Evolutionary conservation across 345 rosid species (phyloP).

Genomic region (Eutrema japonicum): DNA sequence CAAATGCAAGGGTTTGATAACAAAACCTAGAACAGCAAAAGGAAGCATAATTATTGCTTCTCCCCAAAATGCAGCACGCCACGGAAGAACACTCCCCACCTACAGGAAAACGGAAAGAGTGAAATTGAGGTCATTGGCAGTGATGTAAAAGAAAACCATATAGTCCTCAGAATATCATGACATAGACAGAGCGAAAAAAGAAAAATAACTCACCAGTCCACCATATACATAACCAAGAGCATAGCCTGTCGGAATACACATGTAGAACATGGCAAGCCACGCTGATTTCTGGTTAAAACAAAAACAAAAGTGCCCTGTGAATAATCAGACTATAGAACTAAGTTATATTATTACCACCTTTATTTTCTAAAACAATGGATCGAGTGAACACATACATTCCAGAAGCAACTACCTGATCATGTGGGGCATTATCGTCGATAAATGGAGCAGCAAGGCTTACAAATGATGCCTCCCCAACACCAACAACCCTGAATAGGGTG

Average conservation of each 20-base stretch:
- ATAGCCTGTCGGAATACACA: slow-evolving; percentile 94
- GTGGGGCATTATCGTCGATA: slow-evolving; percentile 95
- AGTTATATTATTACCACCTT: background rate
- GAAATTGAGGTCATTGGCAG: slow-evolving; percentile 2
- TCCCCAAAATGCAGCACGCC: slow-evolving; percentile 93
- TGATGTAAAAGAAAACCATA: slow-evolving; percentile 9
- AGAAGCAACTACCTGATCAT: slow-evolving; percentile 59
- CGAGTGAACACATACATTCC: background rate
- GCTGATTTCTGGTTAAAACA: slow-evolving; percentile 70
- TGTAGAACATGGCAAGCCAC: slow-evolving; percentile 92
- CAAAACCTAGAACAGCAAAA: slow-evolving; percentile 74
- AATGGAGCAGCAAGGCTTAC: slow-evolving; percentile 98
- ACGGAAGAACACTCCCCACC: slow-evolving; percentile 70
- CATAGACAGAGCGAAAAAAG: background rate
- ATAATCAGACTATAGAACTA: slow-evolving; percentile 11
- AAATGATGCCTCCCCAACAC: slow-evolving; percentile 98
- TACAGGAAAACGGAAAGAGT: slow-evolving; percentile 34
- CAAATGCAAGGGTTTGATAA: slow-evolving; percentile 82
- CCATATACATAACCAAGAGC: slow-evolving; percentile 93
- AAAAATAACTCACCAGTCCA: slow-evolving; percentile 66
- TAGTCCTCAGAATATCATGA: slow-evolving; percentile 3
- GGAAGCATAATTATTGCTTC: slow-evolving; percentile 96
- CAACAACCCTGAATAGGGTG: slow-evolving; percentile 74
- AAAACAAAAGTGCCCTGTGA: slow-evolving; percentile 10
- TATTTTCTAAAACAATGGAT: slow-evolving; percentile 1